Evolutionary conservation across 768 basidiomycete genomes (phyloP).

Genomic region (Austroboletus festivus): DNA sequence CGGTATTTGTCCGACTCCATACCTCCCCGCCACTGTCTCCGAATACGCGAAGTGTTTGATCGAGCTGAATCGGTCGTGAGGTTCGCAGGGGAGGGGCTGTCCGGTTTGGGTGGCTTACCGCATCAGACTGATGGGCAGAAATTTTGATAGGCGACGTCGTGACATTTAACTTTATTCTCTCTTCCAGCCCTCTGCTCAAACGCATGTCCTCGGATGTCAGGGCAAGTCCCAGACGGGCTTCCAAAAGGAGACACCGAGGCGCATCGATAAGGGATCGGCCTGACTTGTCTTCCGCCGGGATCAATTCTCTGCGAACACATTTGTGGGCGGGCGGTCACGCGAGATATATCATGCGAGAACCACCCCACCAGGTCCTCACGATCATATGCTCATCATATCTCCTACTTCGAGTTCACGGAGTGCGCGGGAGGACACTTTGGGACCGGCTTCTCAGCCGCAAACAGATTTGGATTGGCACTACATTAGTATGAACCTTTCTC

Average conservation of each 20-base stretch:
- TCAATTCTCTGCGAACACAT: conserved; percentile 11
- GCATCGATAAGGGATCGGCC: conserved; percentile 31
- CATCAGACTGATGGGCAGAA: conserved; percentile 12
- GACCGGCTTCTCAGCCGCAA: conserved; percentile 24
- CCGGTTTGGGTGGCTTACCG: conserved; percentile 2
- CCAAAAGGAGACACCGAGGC: conserved; percentile 21
- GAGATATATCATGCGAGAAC: conserved; percentile 18
- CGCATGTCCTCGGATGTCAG: conserved; percentile 21
- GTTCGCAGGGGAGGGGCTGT: not conserved
- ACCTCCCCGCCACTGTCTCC: not conserved
- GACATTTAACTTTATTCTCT: conserved; percentile 19
- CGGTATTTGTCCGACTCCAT: not conserved
- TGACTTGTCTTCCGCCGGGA: conserved; percentile 5
- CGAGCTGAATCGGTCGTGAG: conserved; percentile 8
- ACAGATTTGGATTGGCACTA: conserved; percentile 20
- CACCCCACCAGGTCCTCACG: conserved; percentile 13
- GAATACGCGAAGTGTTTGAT: conserved; percentile 21
- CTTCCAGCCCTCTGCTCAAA: conserved; percentile 2
- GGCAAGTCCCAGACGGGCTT: not conserved
- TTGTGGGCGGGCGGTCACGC: conserved; percentile 13
- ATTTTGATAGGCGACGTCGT: conserved; percentile 16
- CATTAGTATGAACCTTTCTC: conserved; percentile 20
- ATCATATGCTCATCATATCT: conserved; percentile 19
- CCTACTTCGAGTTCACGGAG: conserved; percentile 5
- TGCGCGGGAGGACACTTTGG: conserved; percentile 8